Conservation (phyloP, 2,329 filamentous ascomycete genomes). For the Fragosphaeria purpurea region DNA sequence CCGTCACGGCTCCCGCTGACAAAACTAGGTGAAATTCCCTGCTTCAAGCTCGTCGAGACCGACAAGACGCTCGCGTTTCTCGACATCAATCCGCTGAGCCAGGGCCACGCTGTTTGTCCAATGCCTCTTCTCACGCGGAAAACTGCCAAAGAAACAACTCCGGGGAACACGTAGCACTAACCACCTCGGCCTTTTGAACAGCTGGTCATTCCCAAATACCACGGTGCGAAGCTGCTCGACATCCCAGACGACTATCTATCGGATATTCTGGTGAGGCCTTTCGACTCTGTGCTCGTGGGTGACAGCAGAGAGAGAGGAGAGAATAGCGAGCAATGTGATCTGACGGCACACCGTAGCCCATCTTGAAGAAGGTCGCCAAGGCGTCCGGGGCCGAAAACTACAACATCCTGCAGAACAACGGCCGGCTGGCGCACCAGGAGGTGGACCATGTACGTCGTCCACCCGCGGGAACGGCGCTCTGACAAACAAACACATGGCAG, state of each 20-base stretch:
- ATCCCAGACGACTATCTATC: constrained; percentile 80
- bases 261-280: constrained; percentile 61
- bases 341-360: constrained; percentile 37
- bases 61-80: constrained; percentile 92
- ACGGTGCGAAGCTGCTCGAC: constrained; percentile 83
- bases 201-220: constrained; percentile 94
- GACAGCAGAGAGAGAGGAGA: too few relatives aligned
- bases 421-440: constrained; percentile 77
- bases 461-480: constrained; percentile 92
- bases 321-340: too few relatives aligned
- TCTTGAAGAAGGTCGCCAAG: constrained; percentile 75
- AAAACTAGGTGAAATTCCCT: constrained; percentile 76
- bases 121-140: too few relatives aligned
- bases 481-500: constrained; percentile 83
- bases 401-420: constrained; percentile 96
- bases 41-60: constrained; percentile 90
- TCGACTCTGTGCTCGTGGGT: too few relatives aligned
- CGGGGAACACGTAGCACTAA: not conserved
- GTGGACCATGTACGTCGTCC: constrained; percentile 69
- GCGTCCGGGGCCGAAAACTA: constrained; percentile 72
- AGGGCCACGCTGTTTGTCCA: constrained; percentile 70
- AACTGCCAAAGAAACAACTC: too few relatives aligned
- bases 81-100: constrained; percentile 83
- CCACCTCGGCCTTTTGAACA: constrained; percentile 23
- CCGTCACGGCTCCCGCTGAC: too few relatives aligned